Evolutionary conservation across 2,329 filamentous ascomycete genomes (phyloP).

Genomic region (Eutypa lata): DNA sequence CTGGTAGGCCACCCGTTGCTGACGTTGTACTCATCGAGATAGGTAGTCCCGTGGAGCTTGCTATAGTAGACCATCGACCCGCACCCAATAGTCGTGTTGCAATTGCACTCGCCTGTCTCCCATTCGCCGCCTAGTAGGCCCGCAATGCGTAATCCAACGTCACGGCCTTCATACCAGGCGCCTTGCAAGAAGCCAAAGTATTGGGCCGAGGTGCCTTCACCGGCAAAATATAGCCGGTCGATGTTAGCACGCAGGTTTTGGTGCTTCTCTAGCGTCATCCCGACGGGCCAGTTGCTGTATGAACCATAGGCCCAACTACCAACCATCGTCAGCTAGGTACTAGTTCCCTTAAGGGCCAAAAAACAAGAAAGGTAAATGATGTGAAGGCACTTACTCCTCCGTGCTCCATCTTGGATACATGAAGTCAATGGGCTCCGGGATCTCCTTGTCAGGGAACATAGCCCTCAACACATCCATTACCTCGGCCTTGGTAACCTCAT

Average conservation of each 20-base stretch:
- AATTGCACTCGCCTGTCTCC: background rate
- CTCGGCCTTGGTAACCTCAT: constrained; percentile 55
- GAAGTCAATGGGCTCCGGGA: constrained; percentile 60
- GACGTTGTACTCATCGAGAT: constrained; percentile 27
- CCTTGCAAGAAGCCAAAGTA: constrained; percentile 67
- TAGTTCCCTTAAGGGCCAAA: constrained; percentile 8
- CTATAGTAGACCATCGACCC: constrained; percentile 25
- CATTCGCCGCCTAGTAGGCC: constrained; percentile 25
- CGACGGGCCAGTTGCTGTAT: constrained; percentile 66
- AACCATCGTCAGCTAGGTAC: constrained; percentile 12
- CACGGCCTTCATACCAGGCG: constrained; percentile 54
- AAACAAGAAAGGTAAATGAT: background rate
- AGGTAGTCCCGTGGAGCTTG: constrained; percentile 33
- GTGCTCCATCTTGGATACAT: constrained; percentile 58
- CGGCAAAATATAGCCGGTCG: constrained; percentile 60
- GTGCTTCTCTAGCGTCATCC: constrained; percentile 61
- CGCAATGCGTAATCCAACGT: constrained; percentile 43
- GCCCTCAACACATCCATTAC: constrained; percentile 53
- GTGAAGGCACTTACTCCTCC: constrained; percentile 20
- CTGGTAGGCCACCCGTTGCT: constrained; percentile 35
- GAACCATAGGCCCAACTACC: constrained; percentile 50
- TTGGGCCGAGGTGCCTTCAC: constrained; percentile 59
- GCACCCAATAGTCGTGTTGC: constrained; percentile 19
- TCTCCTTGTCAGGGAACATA: constrained; percentile 56
- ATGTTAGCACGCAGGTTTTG: constrained; percentile 67